Evolutionary conservation across 2,329 filamentous ascomycete genomes (phyloP).

Genomic region (Aureobasidium pullulans): DNA sequence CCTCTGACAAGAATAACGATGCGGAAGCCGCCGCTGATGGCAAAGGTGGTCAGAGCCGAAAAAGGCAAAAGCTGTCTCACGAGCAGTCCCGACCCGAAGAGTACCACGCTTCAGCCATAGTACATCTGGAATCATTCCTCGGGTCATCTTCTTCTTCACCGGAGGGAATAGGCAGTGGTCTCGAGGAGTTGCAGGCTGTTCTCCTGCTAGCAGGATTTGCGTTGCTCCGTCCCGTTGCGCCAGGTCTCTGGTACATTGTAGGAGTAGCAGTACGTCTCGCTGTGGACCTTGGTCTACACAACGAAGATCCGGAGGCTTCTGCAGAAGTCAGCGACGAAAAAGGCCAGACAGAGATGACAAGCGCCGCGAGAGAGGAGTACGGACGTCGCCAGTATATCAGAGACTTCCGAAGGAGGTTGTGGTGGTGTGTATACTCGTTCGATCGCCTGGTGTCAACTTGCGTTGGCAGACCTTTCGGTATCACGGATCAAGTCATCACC

Average conservation of each 20-base stretch:
- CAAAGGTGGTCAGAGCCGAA: conserved; percentile 25
- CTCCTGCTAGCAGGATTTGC: conserved; percentile 86
- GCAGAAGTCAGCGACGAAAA: conserved; percentile 41
- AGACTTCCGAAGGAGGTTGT: conserved; percentile 77
- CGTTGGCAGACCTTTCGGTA: conserved; percentile 85
- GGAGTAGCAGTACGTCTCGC: conserved; percentile 86
- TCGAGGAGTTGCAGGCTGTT: conserved; percentile 92
- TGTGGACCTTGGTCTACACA: conserved; percentile 85
- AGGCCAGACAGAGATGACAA: conserved; percentile 20
- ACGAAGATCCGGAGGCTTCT: conserved; percentile 64
- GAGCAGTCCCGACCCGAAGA: conserved; percentile 71
- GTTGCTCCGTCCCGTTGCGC: conserved; percentile 80
- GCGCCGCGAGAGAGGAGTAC: conserved; percentile 49
- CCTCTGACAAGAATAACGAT: conserved; percentile 24
- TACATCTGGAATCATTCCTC: conserved; percentile 82
- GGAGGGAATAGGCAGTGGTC: conserved; percentile 71
- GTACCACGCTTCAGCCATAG: conserved; percentile 90
- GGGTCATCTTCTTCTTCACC: conserved; percentile 50
- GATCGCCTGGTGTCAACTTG: conserved; percentile 93
- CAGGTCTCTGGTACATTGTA: conserved; percentile 94
- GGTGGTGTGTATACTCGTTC: conserved; percentile 96
- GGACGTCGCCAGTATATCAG: conserved; percentile 73
- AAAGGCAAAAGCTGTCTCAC: conserved; percentile 47
- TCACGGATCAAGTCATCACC: conserved; percentile 93
- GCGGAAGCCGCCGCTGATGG: conserved; percentile 26